phyloP scores from a whole-genome alignment of 176 grass and related monocot species.

The Saccharum officinarum region DNA sequence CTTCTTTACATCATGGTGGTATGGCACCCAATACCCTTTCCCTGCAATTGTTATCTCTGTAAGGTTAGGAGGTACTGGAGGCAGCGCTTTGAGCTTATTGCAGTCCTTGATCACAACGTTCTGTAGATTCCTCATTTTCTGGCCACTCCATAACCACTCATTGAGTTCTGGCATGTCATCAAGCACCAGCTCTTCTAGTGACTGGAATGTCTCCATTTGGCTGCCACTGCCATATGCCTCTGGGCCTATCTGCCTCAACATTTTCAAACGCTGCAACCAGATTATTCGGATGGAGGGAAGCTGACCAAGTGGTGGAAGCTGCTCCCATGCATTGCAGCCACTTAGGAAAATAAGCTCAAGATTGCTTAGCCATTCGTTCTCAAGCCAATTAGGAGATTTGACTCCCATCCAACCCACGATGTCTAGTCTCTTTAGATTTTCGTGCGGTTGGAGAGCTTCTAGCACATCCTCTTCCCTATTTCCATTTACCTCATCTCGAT shows the following conservation, averaged over 20 bases:
- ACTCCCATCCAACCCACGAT: slow-evolving; percentile 48
- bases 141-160: slow-evolving; percentile 34
- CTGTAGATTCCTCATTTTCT: slow-evolving; percentile 32
- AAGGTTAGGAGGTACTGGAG: slow-evolving; percentile 48
- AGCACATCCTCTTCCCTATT: slow-evolving; percentile 20
- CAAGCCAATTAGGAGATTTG: slow-evolving; percentile 33
- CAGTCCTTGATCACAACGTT: slow-evolving; percentile 61
- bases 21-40: slow-evolving; percentile 56
- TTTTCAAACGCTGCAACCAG: slow-evolving; percentile 38
- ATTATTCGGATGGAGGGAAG: slow-evolving; percentile 52
- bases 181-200: slow-evolving; percentile 55
- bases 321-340: slow-evolving; percentile 42
- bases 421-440: slow-evolving; percentile 37
- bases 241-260: slow-evolving; percentile 33
- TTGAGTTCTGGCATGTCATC: slow-evolving; percentile 50
- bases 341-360: slow-evolving; percentile 41
- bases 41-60: slow-evolving; percentile 47
- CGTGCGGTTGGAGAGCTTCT: slow-evolving; percentile 36
- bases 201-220: slow-evolving; percentile 16
- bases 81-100: slow-evolving; percentile 40
- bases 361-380: slow-evolving; percentile 35
- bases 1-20: slow-evolving; percentile 42
- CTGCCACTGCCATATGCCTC: slow-evolving; percentile 38
- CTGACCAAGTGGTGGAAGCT: slow-evolving; percentile 53
- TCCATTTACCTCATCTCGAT: neutral